Conservation (phyloP, 345 rosid genomes). For the Gossypium sturtianum region DNA sequence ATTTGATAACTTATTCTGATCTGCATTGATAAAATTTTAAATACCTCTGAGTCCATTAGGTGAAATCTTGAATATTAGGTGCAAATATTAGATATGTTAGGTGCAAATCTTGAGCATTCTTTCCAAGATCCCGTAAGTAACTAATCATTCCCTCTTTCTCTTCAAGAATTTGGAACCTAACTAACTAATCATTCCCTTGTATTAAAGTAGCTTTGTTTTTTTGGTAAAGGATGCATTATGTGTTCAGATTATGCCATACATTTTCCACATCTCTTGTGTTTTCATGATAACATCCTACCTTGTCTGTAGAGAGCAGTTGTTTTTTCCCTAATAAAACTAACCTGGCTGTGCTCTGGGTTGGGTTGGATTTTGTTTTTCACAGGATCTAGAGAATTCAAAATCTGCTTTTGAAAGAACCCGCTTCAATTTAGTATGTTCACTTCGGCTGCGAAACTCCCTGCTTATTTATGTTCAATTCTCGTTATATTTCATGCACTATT, state of each 20-base stretch:
- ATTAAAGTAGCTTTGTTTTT: not conserved
- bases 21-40: not conserved
- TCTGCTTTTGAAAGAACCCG: slow-evolving; percentile 83
- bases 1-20: not conserved
- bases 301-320: not conserved
- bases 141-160: not conserved
- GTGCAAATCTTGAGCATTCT: not conserved
- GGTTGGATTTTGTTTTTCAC: slow-evolving; percentile 15
- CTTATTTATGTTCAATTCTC: slow-evolving; percentile 5
- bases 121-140: not conserved
- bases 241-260: not conserved
- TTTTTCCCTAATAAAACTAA: not conserved
- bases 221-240: not conserved
- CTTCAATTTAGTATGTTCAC: slow-evolving; percentile 71
- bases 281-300: not conserved
- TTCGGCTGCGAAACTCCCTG: slow-evolving; percentile 7
- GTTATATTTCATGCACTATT: slow-evolving; percentile 15
- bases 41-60: not conserved
- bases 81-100: not conserved
- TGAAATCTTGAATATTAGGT: not conserved
- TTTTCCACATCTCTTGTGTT: not conserved
- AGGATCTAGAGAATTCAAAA: slow-evolving; percentile 83
- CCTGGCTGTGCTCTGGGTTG: slow-evolving; percentile 2
- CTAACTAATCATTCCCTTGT: not conserved
- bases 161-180: not conserved